These are phyloP conservation scores for Fusarium aywerte DNA, from an alignment of 2,329 filamentous ascomycete species.

Conservation along the genomic window DNA sequence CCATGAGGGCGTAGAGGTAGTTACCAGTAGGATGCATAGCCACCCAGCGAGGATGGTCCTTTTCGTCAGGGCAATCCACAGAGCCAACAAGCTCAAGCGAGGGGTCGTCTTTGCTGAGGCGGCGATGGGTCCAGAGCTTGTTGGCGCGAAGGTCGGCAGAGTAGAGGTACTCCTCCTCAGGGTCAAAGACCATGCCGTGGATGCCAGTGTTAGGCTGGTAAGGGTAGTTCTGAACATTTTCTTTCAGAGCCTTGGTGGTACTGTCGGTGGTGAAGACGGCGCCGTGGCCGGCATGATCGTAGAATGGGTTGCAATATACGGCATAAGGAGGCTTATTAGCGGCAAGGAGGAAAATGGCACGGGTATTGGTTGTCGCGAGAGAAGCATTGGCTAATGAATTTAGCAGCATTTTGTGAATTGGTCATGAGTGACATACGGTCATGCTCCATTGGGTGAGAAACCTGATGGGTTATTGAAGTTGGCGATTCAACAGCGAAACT, in stretches of 20 bases:
- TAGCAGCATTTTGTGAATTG: slow-evolving; percentile 8
- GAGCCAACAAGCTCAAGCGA: slow-evolving; percentile 74
- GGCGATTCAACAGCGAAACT: slow-evolving; percentile 82
- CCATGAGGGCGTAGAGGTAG: slow-evolving; percentile 88
- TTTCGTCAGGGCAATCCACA: slow-evolving; percentile 74
- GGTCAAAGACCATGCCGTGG: slow-evolving; percentile 85
- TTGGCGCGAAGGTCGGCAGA: slow-evolving; percentile 82
- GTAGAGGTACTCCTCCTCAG: slow-evolving; percentile 78
- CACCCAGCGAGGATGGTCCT: slow-evolving; percentile 89
- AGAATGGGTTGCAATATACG: slow-evolving; percentile 92
- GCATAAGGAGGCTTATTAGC: slow-evolving; percentile 80
- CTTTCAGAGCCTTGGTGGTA: slow-evolving; percentile 64
- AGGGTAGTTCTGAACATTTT: slow-evolving; percentile 77
- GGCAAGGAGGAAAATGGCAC: slow-evolving; percentile 88
- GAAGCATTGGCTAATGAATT: slow-evolving; percentile 69
- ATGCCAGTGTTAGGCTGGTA: slow-evolving; percentile 77
- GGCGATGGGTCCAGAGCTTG: slow-evolving; percentile 86
- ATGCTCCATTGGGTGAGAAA: slow-evolving; percentile 79
- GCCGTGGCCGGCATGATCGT: slow-evolving; percentile 83
- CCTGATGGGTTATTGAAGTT: slow-evolving; percentile 78
- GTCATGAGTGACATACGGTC: slow-evolving; percentile 67
- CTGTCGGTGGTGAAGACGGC: slow-evolving; percentile 75
- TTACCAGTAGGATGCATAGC: slow-evolving; percentile 81
- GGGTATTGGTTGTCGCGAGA: slow-evolving; percentile 78
- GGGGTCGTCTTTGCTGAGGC: slow-evolving; percentile 57